Percentiles rank a stretch among this genome's conserved stretches.
These are phyloP conservation scores for Leccinum barrowsii DNA, from an alignment of 768 basidiomycete genomes.

Conservation along the genomic window DNA sequence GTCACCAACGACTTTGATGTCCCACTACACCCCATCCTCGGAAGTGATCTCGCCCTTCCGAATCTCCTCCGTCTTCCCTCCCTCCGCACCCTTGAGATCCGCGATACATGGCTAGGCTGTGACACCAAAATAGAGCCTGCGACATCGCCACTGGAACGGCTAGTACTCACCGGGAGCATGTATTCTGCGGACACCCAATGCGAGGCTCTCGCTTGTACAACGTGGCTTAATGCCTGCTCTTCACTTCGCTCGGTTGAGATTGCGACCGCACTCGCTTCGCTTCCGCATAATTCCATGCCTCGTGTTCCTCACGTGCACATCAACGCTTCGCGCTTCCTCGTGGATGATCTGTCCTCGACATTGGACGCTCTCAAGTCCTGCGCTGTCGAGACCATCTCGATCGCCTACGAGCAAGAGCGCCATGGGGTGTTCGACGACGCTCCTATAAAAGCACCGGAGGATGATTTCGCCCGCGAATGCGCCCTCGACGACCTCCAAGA, in stretches of 20 bases:
- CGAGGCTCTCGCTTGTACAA: constrained; percentile 22
- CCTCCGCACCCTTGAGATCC: constrained; percentile 58
- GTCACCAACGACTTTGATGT: constrained; percentile 60
- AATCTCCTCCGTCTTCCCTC: constrained; percentile 61
- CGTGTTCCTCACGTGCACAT: constrained; percentile 21
- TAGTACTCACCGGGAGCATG: constrained; percentile 32
- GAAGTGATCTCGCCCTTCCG: constrained; percentile 57
- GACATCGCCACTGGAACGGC: constrained; percentile 11
- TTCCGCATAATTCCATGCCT: constrained; percentile 1
- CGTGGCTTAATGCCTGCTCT: constrained; percentile 28
- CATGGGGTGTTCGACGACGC: not conserved
- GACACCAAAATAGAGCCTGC: constrained; percentile 21
- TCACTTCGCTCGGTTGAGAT: constrained; percentile 18
- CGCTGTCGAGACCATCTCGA: constrained; percentile 19
- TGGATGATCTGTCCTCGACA: constrained; percentile 22
- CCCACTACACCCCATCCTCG: constrained; percentile 51
- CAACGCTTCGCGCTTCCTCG: constrained; percentile 25
- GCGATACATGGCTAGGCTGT: constrained; percentile 65
- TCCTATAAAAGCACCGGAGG: not conserved
- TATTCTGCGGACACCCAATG: constrained; percentile 13
- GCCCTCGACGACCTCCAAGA: constrained; percentile 31
- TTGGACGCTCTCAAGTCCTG: constrained; percentile 17
- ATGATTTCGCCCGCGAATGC: constrained; percentile 29
- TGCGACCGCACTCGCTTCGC: constrained; percentile 22
- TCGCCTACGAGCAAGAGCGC: constrained; percentile 17